Evolutionary conservation across 257 asterid species (phyloP).

Genomic region (Mitragyna speciosa): DNA sequence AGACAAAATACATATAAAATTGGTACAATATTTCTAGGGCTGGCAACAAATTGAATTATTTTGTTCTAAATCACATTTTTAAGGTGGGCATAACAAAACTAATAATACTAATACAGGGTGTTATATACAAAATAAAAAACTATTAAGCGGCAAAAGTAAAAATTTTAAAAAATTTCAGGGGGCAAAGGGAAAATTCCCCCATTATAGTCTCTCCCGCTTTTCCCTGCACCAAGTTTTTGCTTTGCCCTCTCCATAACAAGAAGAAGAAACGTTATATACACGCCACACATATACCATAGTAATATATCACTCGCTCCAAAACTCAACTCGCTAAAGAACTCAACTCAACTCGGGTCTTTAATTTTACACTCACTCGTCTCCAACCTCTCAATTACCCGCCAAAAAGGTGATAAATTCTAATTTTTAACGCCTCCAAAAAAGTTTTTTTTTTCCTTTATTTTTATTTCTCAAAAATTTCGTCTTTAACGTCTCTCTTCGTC

Average conservation of each 20-base stretch:
- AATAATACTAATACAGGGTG: not conserved
- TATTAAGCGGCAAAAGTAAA: not conserved
- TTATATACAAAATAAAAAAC: not conserved
- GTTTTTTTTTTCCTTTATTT: slow-evolving; percentile 19
- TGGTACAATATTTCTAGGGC: too few species aligned
- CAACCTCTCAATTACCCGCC: slow-evolving; percentile 58
- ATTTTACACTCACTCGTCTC: not conserved
- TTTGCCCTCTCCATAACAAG: slow-evolving; percentile 23
- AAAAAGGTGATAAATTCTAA: slow-evolving; percentile 49
- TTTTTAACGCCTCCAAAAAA: slow-evolving; percentile 34
- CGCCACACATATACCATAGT: too few species aligned
- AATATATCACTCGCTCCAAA: not conserved
- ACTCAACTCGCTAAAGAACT: not conserved
- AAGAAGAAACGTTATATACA: not conserved
- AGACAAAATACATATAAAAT: too few species aligned
- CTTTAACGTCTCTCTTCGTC: slow-evolving; percentile 9
- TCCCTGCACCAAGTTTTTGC: slow-evolving; percentile 44
- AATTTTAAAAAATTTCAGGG: not conserved
- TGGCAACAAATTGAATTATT: not conserved
- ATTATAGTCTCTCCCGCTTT: slow-evolving; percentile 22
- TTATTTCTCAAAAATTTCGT: slow-evolving; percentile 10
- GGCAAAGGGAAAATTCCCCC: not conserved
- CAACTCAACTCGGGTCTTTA: slow-evolving; percentile 7
- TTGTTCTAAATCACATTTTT: not conserved
- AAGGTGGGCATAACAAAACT: not conserved